phyloP scores from a whole-genome alignment of 75 land plant species.

The Selaginella tamariscina region DNA sequence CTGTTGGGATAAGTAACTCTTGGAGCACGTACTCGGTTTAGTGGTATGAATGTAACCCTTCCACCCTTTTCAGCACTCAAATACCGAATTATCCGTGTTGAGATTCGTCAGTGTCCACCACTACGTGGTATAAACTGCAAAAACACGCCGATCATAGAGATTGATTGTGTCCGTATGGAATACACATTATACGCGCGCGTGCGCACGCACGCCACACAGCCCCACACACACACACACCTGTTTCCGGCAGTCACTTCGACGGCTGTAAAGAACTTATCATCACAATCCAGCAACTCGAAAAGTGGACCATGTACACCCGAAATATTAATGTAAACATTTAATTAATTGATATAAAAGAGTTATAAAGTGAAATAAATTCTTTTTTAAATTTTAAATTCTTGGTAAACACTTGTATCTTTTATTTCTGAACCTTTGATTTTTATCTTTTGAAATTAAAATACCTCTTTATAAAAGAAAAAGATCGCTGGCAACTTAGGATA shows the following conservation, averaged over 20 bases:
- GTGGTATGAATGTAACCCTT: constrained; percentile 93
- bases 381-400: no score
- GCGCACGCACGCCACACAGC: no score
- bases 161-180: no score
- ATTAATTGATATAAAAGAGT: no score
- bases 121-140: constrained; percentile 93
- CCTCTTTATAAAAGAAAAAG: no score
- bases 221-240: constrained; percentile 55
- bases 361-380: no score
- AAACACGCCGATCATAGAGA: neutral
- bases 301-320: constrained; percentile 87
- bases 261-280: constrained; percentile 93
- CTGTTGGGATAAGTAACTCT: constrained; percentile 56
- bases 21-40: constrained; percentile 78
- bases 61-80: constrained; percentile 88
- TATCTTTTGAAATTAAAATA: no score
- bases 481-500: no score
- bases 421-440: no score
- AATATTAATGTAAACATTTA: no score
- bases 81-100: constrained; percentile 75
- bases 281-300: constrained; percentile 87
- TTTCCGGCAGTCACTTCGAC: constrained; percentile 99
- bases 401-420: no score
- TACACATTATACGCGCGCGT: no score
- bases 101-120: constrained; percentile 87